Evolutionary conservation across 345 rosid species (phyloP).

Genomic region (Aquilaria yunnanensis): DNA sequence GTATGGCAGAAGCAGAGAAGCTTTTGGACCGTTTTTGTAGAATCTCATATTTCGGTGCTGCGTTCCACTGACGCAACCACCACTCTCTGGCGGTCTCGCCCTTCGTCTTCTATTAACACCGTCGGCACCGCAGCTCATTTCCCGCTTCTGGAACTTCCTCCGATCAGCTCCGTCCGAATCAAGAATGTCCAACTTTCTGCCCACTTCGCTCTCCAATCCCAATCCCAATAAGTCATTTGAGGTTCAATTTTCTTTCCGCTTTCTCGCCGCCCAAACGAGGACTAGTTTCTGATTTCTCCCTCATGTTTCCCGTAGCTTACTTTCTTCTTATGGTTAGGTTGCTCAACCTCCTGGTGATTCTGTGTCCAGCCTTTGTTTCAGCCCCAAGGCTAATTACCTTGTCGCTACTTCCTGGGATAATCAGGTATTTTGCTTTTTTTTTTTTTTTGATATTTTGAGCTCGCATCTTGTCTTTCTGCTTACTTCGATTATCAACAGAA

Average conservation of each 20-base stretch:
- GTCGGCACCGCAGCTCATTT: no score
- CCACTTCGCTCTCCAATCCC: constrained; percentile 25
- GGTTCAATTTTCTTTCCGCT: constrained; percentile 23
- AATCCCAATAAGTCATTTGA: constrained; percentile 82
- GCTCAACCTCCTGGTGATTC: constrained; percentile 78
- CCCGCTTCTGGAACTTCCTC: neutral
- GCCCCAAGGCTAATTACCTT: constrained; percentile 83
- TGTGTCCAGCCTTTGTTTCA: constrained; percentile 81
- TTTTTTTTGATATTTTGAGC: neutral
- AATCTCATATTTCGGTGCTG: no score
- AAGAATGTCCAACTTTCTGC: constrained; percentile 2
- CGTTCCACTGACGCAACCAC: no score
- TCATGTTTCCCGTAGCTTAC: no score
- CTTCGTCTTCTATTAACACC: no score
- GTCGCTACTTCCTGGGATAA: constrained; percentile 97
- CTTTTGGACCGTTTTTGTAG: no score
- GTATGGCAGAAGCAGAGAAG: no score
- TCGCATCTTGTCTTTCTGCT: no score
- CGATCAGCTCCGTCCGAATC: neutral
- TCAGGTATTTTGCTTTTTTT: constrained; percentile 38
- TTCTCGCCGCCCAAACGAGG: neutral
- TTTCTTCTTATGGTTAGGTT: constrained; percentile 35
- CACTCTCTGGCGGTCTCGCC: no score
- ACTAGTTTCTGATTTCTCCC: neutral
- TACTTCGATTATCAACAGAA: neutral